Base-by-base conservation (phyloP, 495 filamentous ascomycete genomes). In the Penicillium diatomitis region DNA sequence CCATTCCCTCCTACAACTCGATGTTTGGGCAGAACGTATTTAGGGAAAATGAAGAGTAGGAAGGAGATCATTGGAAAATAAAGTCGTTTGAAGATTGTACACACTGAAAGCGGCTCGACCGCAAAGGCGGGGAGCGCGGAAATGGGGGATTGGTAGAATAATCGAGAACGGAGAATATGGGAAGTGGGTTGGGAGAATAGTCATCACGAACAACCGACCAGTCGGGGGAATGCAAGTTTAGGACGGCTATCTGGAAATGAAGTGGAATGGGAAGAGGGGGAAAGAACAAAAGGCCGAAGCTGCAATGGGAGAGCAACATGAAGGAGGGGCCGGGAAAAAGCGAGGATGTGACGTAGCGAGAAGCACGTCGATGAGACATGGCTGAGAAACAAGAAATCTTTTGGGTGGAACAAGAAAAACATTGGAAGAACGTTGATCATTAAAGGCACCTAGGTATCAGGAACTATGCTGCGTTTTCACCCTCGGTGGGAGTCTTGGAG, bases 401-500 rank as follows among this genome's bases (percentile, higher is more conserved):
- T 69, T 63, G 58, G 46, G 34, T 51, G 50, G 54, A 35, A 20
- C 20, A 20, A 20, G 58, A 64, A 62, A 60, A 63, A 38, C 57
- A 64, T 66, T 51, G 55, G 57, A 61, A 68, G 65, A 64, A 58
- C 65, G 63, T 71, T 69, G 61, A 68, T 71, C 64, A 70, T 67
- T 67, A 69, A 44, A 20, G 20, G 20, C 66, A 66, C 65, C 66
- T 58, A 65, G 62, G 56, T 53, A 60, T 60, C 70, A 68, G 52
- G 59, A 61, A 70, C 70, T 73, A 73, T 73, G 68, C 68, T 64
- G 67, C 54, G 59, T 65, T 58, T 55, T 69, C 68, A 50, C 66
- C 70, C 54, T 68, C 69, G 61, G 64, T 68, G 49, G 74, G 73
- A 46, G 73, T 71, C 60, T 77, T 76, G 34, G 73, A 70, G 49